A percentile compares a stretch with the other conserved stretches of the same genome.
These are phyloP conservation scores for Xerophyta viscosa DNA, from an alignment of 106 monocot genomes.

Conservation along the genomic window DNA sequence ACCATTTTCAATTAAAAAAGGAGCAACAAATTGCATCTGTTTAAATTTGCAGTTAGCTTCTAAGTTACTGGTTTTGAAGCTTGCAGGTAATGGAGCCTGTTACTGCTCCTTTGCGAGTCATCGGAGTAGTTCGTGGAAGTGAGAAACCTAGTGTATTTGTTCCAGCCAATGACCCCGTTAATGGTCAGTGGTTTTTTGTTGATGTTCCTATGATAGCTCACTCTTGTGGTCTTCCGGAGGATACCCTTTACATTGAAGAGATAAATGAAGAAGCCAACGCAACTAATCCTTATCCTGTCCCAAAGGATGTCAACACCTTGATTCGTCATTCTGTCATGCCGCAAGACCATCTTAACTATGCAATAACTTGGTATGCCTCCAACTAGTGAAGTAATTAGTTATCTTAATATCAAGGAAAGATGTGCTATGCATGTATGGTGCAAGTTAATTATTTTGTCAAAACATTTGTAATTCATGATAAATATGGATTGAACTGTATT, in stretches of 20 bases:
- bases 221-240: slow-evolving; percentile 55
- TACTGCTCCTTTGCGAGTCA: slow-evolving; percentile 31
- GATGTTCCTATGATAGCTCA: slow-evolving; percentile 73
- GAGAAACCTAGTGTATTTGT: slow-evolving; percentile 93
- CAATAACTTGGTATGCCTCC: slow-evolving; percentile 59
- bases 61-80: background rate
- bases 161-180: slow-evolving; percentile 67
- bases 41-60: no score
- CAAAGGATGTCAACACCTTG: slow-evolving; percentile 75
- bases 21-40: no score
- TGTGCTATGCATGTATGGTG: no score
- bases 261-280: slow-evolving; percentile 60
- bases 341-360: slow-evolving; percentile 86
- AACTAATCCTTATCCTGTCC: slow-evolving; percentile 88
- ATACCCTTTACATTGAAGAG: slow-evolving; percentile 80
- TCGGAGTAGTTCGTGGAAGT: slow-evolving; percentile 82
- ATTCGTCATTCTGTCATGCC: slow-evolving; percentile 84
- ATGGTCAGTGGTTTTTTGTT: slow-evolving; percentile 86
- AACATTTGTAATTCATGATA: no score
- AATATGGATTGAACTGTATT: no score
- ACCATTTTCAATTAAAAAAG: no score
- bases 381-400: background rate
- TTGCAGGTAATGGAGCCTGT: slow-evolving; percentile 31
- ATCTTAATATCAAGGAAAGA: background rate
- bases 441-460: no score